Conservation (phyloP, 192 early-diverging fungal species). For the Podila verticillata region DNA sequence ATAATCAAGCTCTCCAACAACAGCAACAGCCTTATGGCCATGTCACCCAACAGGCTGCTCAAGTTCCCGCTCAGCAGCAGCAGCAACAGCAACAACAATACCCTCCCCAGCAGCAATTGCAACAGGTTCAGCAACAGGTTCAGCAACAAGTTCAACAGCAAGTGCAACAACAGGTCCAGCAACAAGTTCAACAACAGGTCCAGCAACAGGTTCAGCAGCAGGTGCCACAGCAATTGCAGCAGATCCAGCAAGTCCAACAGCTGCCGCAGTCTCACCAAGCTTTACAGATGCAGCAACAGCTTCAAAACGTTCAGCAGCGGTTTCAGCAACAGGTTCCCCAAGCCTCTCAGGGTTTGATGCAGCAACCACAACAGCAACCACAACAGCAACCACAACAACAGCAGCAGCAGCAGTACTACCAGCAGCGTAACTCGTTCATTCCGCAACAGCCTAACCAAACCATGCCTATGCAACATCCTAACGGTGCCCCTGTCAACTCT, state of each 20-base stretch:
- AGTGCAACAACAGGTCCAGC: conserved; percentile 5
- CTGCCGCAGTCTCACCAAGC: not conserved
- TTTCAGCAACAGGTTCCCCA: conserved; percentile 3
- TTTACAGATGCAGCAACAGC: conserved; percentile 8
- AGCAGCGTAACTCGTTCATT: conserved; percentile 18
- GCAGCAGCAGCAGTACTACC: conserved; percentile 13
- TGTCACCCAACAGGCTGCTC: not conserved
- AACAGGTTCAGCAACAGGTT: not conserved
- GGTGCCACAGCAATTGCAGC: not conserved
- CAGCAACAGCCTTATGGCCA: not conserved
- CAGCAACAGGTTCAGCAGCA: not conserved
- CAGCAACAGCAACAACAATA: not conserved
- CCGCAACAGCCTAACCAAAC: conserved; percentile 1
- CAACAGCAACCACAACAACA: conserved; percentile 5
- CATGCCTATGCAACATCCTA: too few relatives aligned
- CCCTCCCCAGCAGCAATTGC: not conserved
- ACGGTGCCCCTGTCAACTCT: too few relatives aligned
- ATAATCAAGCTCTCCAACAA: not conserved
- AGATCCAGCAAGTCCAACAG: not conserved
- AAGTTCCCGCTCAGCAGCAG: not conserved
- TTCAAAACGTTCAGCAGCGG: not conserved
- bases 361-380: not conserved
- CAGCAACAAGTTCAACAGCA: not conserved
- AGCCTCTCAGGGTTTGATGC: not conserved
- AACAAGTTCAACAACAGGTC: conserved; percentile 1